phyloP scores from a whole-genome alignment of 768 basidiomycete species.

The Xerocomellus amylosporus region DNA sequence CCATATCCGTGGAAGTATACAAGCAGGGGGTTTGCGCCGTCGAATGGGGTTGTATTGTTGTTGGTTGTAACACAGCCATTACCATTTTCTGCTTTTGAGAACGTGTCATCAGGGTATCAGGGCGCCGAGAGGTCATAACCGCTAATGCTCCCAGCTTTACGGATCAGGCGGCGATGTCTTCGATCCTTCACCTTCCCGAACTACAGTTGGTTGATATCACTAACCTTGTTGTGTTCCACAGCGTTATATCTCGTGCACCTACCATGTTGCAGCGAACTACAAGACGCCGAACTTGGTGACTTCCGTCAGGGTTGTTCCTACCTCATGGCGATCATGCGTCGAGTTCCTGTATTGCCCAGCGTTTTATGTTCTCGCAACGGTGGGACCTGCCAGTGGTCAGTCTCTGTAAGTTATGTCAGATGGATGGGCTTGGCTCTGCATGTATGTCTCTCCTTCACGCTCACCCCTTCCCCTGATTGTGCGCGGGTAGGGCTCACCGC shows the following conservation, averaged over 20 bases:
- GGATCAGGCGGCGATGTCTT: not conserved
- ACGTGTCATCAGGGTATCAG: not conserved
- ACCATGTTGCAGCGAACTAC: not conserved
- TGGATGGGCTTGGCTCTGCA: not conserved
- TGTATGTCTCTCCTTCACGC: not conserved
- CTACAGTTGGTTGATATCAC: not conserved
- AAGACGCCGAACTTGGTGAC: not conserved
- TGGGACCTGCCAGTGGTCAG: too few species aligned
- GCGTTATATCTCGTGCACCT: not conserved
- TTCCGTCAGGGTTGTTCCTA: not conserved
- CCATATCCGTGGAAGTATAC: constrained; percentile 33
- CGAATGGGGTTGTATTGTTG: constrained; percentile 4
- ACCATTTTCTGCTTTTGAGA: too few species aligned
- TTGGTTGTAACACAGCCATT: constrained; percentile 18
- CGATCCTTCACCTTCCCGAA: too few species aligned
- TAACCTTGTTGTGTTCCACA: not conserved
- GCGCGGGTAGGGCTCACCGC: not conserved
- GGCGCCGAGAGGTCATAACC: not conserved
- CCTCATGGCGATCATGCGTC: not conserved
- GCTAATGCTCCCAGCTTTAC: too few species aligned
- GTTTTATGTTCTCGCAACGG: not conserved
- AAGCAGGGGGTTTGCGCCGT: too few species aligned
- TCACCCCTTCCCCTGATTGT: not conserved
- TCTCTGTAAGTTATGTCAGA: not conserved
- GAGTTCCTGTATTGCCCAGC: not conserved